Evolutionary conservation across 768 basidiomycete species (phyloP), one percentile per base, ranked within the genome.

Genomic region (Lactarius trivialis): DNA sequence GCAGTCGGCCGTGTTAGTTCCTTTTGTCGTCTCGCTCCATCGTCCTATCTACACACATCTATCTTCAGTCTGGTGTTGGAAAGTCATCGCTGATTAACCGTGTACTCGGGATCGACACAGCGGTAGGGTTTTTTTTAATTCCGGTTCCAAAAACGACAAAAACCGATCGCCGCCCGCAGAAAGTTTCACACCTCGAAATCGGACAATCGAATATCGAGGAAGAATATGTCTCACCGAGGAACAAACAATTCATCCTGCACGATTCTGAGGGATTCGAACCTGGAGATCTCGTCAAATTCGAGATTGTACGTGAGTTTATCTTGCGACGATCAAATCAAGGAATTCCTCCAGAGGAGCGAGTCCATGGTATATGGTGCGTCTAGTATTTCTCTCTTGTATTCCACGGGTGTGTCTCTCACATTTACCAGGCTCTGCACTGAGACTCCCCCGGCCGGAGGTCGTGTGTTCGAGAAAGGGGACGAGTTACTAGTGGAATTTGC

Each of bases 1-100:
- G 24, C 45, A 48, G 45, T 48, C 6, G 45, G 45, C 24, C 21
- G 45, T 21, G 45, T 48, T 48, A 48, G 45, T 48, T 9, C 14
- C 39, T n/a, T 41, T 48, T 7, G 21, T 45, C 21, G 1, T 45
- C 43, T 45, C 21, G 43, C 11, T 45, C n/a, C 41, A 11, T 43
- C 41, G 8, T 43, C 9, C 9, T 8, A 21, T 5, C 43, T 12
- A 39, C 17, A 39, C 17, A 39, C 17, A 14, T 24, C 45, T 24
- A 24, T 14, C 24, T 26, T 26, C 52, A 53, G 52, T 30, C 52
- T 15, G 52, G 52, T 12, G 52, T 53, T 8, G 52, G 52, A 33
- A 53, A 53, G 52, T 53, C 52, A 34, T 53, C 52, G 19, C 12
- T 53, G 33, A 53, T 53, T 15, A 53, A 53, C 5, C 52, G 52